Conservation (phyloP, 148 eudicot genomes). For the Nyssa sinensis region DNA sequence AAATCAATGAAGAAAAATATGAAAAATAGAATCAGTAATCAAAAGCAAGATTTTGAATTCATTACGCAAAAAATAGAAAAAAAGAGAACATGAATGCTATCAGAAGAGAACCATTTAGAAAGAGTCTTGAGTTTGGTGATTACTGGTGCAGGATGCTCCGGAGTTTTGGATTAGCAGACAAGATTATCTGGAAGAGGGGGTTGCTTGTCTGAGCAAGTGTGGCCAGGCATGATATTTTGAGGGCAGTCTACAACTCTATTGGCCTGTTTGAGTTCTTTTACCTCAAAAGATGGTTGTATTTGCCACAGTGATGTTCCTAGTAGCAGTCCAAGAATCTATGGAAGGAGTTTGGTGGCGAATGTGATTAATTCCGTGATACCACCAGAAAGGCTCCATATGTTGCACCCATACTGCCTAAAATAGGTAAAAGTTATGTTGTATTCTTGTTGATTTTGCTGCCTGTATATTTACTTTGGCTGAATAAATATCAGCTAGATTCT, state of each 20-base stretch:
- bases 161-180: constrained; percentile 95
- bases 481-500: neutral
- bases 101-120: neutral
- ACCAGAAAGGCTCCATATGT: constrained; percentile 7
- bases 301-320: neutral
- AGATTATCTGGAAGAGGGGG: constrained; percentile 97
- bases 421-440: neutral
- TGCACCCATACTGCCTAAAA: neutral
- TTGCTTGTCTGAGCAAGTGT: constrained; percentile 83
- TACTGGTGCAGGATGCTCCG: constrained; percentile 82
- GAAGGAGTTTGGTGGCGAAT: neutral
- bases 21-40: too few species aligned
- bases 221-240: constrained; percentile 56
- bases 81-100: neutral
- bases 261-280: neutral
- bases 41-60: too few species aligned
- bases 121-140: neutral
- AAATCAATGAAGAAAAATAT: too few species aligned
- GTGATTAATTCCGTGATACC: neutral
- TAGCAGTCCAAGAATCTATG: neutral
- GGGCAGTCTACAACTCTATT: neutral
- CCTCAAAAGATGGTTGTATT: neutral
- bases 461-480: neutral
- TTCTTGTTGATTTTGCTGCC: neutral
- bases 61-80: neutral